phyloP scores from a whole-genome alignment of 345 rosid genomes.

The Lepidium aucheri region DNA sequence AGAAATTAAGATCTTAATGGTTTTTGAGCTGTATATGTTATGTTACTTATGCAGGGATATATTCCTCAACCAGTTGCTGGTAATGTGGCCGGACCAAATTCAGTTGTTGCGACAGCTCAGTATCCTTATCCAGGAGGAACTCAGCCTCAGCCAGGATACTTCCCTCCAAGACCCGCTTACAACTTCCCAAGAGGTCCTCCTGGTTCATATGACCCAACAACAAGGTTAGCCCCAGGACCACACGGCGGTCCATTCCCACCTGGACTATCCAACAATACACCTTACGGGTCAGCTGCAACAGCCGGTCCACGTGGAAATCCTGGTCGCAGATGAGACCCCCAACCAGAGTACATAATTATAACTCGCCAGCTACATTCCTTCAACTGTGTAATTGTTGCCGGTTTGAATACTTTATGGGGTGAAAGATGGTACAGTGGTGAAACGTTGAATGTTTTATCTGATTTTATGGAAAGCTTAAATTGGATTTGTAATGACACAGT shows the following conservation, averaged over 20 bases:
- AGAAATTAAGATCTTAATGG: background rate
- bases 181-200: constrained; percentile 31
- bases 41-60: constrained; percentile 35
- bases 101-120: constrained; percentile 20
- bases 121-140: constrained; percentile 45
- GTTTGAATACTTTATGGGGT: background rate
- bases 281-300: constrained; percentile 58
- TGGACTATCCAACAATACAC: constrained; percentile 38
- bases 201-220: constrained; percentile 30
- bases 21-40: background rate
- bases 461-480: background rate
- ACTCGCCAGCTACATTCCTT: background rate
- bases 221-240: constrained; percentile 32
- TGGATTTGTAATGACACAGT: background rate
- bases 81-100: constrained; percentile 26
- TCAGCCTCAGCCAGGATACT: constrained; percentile 45
- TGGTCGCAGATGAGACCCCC: constrained; percentile 40
- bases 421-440: constrained; percentile 6
- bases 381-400: background rate
- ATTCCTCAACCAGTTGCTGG: constrained; percentile 30
- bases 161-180: constrained; percentile 40
- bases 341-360: constrained; percentile 3
- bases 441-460: background rate
- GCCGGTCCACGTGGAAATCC: constrained; percentile 55
- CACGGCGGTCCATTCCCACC: constrained; percentile 28